Conservation (phyloP, 192 early-diverging fungal genomes). For the Neocallimastix lanati region DNA sequence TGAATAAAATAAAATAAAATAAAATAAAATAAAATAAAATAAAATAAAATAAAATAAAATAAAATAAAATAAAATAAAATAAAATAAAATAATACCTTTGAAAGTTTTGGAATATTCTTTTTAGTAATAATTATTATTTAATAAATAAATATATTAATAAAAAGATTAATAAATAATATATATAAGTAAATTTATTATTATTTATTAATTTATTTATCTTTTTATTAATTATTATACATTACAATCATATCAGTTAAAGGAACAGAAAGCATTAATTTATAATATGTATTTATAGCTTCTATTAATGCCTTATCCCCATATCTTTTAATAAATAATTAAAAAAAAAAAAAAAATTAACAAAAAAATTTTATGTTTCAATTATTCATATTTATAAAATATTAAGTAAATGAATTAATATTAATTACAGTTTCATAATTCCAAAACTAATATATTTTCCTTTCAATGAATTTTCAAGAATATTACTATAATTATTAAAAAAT, state of each 20-base stretch:
- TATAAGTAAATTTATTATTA: neutral
- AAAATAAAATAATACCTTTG: too few relatives aligned
- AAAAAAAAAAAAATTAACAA: too few relatives aligned
- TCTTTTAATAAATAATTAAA: neutral
- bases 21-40: too few relatives aligned
- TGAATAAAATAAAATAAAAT: too few relatives aligned
- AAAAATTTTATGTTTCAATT: too few relatives aligned
- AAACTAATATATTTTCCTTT: slow-evolving; percentile 75
- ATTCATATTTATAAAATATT: too few relatives aligned
- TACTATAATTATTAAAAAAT: neutral
- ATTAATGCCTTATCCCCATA: neutral
- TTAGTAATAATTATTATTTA: too few relatives aligned
- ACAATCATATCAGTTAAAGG: neutral
- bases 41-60: too few relatives aligned
- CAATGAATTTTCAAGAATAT: slow-evolving; percentile 44
- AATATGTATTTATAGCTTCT: neutral
- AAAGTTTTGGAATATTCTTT: neutral
- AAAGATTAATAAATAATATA: neutral
- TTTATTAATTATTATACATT: neutral
- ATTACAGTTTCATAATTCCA: slow-evolving; percentile 74
- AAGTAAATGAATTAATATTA: too few relatives aligned
- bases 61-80: too few relatives aligned
- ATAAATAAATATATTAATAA: too few relatives aligned
- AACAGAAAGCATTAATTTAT: neutral
- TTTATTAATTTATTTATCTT: neutral